Conservation (phyloP, 2,329 filamentous ascomycete species). For the Stylonectria norvegica region DNA sequence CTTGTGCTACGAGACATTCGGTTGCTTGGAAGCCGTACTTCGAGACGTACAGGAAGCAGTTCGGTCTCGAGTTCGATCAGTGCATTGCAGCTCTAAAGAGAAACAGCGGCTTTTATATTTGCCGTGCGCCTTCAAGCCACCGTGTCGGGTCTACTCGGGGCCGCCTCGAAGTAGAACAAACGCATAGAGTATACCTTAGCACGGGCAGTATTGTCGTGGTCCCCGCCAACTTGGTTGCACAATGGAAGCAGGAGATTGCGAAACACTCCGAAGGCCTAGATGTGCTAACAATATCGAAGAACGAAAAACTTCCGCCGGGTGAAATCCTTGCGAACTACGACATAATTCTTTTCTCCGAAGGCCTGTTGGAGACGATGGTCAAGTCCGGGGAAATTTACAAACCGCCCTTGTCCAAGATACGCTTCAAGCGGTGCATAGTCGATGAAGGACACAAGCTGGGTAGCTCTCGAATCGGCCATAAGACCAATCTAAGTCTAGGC, state of each 20-base stretch:
- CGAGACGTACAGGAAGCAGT: conserved; percentile 42
- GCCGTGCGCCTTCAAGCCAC: conserved; percentile 42
- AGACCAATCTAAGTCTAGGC: conserved; percentile 52
- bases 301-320: conserved; percentile 52
- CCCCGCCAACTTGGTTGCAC: conserved; percentile 75
- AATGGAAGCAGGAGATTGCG: conserved; percentile 78
- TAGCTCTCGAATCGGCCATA: conserved; percentile 53
- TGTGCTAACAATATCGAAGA: conserved; percentile 59
- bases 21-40: conserved; percentile 70
- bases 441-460: conserved; percentile 90
- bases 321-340: conserved; percentile 64
- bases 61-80: conserved; percentile 47
- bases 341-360: conserved; percentile 72
- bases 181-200: conserved; percentile 54
- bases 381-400: conserved; percentile 32
- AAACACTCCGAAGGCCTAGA: conserved; percentile 70
- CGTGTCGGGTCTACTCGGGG: conserved; percentile 26
- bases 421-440: conserved; percentile 85
- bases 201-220: conserved; percentile 74
- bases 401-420: conserved; percentile 66
- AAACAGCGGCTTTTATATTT: conserved; percentile 59
- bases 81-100: conserved; percentile 56
- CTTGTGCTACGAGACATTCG: conserved; percentile 61
- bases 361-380: conserved; percentile 63
- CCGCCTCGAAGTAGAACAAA: conserved; percentile 4